phyloP scores from a whole-genome alignment of 176 grass and related monocot genomes.

The Neostapfia colusana region DNA sequence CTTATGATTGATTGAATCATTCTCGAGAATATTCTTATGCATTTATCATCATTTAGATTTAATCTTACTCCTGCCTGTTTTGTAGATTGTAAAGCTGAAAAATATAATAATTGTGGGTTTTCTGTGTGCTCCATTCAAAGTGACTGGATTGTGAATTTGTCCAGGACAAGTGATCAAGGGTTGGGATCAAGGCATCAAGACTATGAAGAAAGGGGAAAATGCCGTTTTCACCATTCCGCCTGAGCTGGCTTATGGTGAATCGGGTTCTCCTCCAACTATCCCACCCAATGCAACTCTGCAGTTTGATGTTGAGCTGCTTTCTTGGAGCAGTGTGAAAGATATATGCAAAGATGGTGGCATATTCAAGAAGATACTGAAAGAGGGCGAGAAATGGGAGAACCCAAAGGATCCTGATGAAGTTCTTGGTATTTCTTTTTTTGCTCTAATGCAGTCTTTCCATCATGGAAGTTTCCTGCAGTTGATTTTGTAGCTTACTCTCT shows the following conservation, averaged over 20 bases:
- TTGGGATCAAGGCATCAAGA: conserved; percentile 97
- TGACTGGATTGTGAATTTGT: conserved; percentile 17
- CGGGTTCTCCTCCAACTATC: conserved; percentile 84
- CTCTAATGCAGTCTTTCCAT: neutral
- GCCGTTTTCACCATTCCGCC: conserved; percentile 93
- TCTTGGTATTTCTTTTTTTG: conserved; percentile 53
- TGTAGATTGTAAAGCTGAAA: neutral
- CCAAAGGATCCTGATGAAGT: conserved; percentile 96
- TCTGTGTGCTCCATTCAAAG: neutral
- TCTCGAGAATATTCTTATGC: neutral
- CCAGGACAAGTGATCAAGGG: conserved; percentile 96
- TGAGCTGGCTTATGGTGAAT: conserved; percentile 85
- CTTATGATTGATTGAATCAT: neutral
- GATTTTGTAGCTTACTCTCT: neutral
- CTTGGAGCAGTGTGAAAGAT: conserved; percentile 88
- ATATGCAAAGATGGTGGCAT: conserved; percentile 95
- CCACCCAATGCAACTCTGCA: conserved; percentile 84
- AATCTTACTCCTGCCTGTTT: neutral
- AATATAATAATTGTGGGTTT: neutral
- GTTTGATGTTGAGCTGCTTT: conserved; percentile 94
- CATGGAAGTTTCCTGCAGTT: neutral
- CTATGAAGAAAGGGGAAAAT: conserved; percentile 99
- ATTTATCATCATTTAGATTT: neutral
- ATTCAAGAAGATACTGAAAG: conserved; percentile 79
- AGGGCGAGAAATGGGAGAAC: conserved; percentile 97